Percentiles rank a stretch among this genome's conserved stretches.
phyloP scores from a whole-genome alignment of 768 basidiomycete species.

The Leccinum broughii region DNA sequence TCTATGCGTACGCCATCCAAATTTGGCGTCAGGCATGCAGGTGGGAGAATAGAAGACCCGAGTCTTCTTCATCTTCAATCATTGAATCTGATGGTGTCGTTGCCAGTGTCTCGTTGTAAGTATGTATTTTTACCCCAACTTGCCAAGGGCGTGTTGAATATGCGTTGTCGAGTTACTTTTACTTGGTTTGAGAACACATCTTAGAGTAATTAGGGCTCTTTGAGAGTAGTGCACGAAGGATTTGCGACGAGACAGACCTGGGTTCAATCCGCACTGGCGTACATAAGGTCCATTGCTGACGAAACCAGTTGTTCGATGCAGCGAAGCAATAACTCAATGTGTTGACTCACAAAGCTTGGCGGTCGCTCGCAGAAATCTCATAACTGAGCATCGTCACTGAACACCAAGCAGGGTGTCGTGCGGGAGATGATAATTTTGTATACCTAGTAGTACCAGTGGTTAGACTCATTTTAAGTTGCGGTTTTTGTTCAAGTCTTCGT shows the following conservation, averaged over 20 bases:
- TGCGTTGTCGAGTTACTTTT: not conserved
- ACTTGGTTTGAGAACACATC: not conserved
- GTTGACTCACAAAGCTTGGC: not conserved
- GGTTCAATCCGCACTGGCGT: not conserved
- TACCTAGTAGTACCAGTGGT: too few relatives aligned
- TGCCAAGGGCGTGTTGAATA: not conserved
- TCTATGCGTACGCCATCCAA: not conserved
- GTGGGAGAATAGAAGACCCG: not conserved
- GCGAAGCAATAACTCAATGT: not conserved
- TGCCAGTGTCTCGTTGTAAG: not conserved
- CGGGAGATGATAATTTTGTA: too few relatives aligned
- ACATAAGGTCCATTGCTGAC: not conserved
- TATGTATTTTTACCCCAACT: not conserved
- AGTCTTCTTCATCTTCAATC: not conserved
- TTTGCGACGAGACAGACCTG: not conserved
- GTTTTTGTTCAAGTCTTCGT: not conserved
- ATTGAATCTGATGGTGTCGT: not conserved
- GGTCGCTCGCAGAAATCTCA: too few relatives aligned
- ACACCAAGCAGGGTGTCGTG: too few relatives aligned
- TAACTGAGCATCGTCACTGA: too few relatives aligned
- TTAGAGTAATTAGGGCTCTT: not conserved
- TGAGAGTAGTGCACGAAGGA: not conserved
- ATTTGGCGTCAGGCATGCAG: not conserved
- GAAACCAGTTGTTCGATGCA: not conserved
- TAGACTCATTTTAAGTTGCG: not conserved